Conservation (phyloP, 768 basidiomycete species). For the Chalciporus piperatus region DNA sequence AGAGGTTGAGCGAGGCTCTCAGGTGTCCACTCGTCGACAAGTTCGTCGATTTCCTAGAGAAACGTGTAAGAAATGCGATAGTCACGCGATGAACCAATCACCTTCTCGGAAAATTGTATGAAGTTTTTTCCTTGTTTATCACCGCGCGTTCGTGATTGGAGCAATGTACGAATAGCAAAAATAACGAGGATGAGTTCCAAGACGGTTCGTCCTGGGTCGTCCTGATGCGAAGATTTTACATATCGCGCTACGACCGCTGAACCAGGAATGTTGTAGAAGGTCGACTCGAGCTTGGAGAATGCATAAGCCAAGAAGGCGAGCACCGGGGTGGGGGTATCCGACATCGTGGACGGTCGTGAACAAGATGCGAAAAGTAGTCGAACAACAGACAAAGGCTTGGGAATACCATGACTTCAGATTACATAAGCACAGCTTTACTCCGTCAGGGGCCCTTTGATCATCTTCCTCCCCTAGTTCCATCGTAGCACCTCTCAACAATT, state of each 20-base stretch:
- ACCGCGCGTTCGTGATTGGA: conserved; percentile 85
- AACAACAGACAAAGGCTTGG: background rate
- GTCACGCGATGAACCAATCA: conserved; percentile 29
- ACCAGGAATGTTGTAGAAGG: conserved; percentile 76
- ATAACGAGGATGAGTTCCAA: conserved; percentile 85
- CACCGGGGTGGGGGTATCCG: conserved; percentile 37
- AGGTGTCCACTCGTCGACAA: conserved; percentile 93
- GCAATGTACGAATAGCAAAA: conserved; percentile 86
- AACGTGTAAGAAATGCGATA: background rate
- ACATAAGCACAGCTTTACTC: too few species aligned
- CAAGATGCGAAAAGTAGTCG: background rate
- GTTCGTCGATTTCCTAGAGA: conserved; percentile 87
- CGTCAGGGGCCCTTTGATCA: too few species aligned
- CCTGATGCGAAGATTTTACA: conserved; percentile 91
- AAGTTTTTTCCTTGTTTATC: conserved; percentile 85
- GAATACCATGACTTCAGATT: background rate
- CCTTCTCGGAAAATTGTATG: conserved; percentile 89
- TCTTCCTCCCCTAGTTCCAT: too few species aligned
- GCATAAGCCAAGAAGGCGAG: conserved; percentile 65
- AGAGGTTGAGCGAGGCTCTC: conserved; percentile 75
- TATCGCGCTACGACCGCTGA: conserved; percentile 86
- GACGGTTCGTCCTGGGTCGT: conserved; percentile 90
- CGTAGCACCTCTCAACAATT: too few species aligned
- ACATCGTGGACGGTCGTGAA: conserved; percentile 31
- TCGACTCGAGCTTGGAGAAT: conserved; percentile 55